Evolutionary conservation across 2,329 filamentous ascomycete species (phyloP).

Genomic region (Xylaria sp.): DNA sequence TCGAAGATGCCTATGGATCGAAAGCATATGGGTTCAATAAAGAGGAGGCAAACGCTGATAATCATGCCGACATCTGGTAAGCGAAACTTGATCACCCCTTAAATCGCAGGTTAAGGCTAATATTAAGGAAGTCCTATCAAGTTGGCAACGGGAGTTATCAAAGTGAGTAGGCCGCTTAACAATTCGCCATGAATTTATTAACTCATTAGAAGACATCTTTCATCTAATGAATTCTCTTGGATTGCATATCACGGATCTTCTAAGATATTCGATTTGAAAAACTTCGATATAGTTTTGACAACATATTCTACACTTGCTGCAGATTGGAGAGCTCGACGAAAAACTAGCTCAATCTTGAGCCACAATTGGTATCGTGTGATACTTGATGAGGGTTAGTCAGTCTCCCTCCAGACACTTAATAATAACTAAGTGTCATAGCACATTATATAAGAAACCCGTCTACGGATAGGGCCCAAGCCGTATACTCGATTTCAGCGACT

Average conservation of each 20-base stretch:
- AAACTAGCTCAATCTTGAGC: conserved; percentile 46
- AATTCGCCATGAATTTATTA: no score
- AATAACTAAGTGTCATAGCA: conserved; percentile 43
- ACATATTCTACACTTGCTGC: conserved; percentile 19
- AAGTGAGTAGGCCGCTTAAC: no score
- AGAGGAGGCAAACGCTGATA: conserved; percentile 46
- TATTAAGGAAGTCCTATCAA: neutral
- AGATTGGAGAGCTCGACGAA: conserved; percentile 2
- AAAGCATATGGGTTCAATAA: no score
- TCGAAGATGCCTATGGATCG: no score
- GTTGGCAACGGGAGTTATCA: conserved; percentile 53
- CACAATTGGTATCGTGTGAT: conserved; percentile 53
- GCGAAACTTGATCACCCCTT: no score
- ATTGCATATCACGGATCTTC: neutral
- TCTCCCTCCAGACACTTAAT: neutral
- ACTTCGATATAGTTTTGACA: conserved; percentile 12
- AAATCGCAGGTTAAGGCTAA: no score
- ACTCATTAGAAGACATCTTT: no score
- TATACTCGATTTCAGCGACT: conserved; percentile 51
- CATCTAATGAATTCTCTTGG: no score
- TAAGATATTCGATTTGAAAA: no score
- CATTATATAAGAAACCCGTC: conserved; percentile 54
- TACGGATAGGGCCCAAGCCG: conserved; percentile 51
- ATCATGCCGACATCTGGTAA: conserved; percentile 50
- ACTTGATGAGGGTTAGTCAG: conserved; percentile 52